Evolutionary conservation across 495 filamentous ascomycete species (phyloP).

Genomic region (Pyrenula massariospora): DNA sequence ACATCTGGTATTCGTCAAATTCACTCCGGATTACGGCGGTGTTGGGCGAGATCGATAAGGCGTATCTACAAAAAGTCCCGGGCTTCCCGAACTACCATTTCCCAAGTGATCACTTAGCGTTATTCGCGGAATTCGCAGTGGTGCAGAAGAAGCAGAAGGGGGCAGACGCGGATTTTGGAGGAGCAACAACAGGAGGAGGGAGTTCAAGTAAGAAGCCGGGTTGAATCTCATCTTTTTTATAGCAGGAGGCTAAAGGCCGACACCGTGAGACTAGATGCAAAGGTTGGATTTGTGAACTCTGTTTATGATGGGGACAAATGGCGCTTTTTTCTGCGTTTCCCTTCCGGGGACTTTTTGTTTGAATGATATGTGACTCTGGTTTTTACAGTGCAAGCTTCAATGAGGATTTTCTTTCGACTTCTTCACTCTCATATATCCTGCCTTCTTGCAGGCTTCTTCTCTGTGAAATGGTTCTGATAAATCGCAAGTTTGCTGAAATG

Average conservation of each 20-base stretch:
- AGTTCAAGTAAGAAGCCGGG: background rate
- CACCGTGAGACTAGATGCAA: too few relatives aligned
- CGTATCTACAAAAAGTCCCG: conserved; percentile 81
- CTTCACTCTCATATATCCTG: too few relatives aligned
- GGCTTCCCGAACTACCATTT: conserved; percentile 97
- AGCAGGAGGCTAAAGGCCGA: background rate
- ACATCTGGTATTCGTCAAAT: conserved; percentile 94
- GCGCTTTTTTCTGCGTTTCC: background rate
- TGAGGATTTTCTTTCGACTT: background rate
- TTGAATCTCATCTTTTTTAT: background rate
- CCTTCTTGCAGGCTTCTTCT: too few relatives aligned
- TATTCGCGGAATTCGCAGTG: conserved; percentile 84
- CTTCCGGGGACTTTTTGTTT: background rate
- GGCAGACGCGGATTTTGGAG: conserved; percentile 50
- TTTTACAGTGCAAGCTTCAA: background rate
- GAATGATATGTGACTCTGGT: background rate
- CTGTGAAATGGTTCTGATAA: too few relatives aligned
- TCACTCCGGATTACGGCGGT: conserved; percentile 75
- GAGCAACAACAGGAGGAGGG: background rate
- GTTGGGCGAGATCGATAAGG: conserved; percentile 80
- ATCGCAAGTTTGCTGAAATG: too few relatives aligned
- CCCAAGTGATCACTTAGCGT: conserved; percentile 89
- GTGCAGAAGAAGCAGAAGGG: conserved; percentile 80
- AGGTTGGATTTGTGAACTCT: background rate
- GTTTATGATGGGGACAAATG: background rate